A percentile compares a stretch with the other conserved stretches of the same genome.
Evolutionary conservation across 345 rosid species (phyloP).

Genomic region (Salix purpurea): DNA sequence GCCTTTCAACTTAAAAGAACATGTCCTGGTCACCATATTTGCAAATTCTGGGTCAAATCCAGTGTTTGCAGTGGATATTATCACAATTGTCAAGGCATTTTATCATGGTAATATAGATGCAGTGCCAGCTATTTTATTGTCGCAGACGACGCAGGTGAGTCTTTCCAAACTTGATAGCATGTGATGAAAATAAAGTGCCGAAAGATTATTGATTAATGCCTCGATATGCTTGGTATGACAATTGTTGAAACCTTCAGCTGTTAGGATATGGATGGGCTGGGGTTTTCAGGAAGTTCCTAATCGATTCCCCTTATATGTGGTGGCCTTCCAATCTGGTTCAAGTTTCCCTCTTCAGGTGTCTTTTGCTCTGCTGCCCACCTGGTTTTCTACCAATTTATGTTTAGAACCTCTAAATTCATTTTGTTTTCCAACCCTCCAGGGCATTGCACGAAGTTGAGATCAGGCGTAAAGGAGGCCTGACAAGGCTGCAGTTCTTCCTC

Average conservation of each 20-base stretch:
- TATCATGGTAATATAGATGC: conserved; percentile 26
- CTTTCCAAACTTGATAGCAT: neutral
- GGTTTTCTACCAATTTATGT: neutral
- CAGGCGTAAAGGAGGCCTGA: conserved; percentile 37
- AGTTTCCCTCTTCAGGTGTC: conserved; percentile 47
- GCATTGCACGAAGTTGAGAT: conserved; percentile 50
- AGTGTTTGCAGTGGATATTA: conserved; percentile 37
- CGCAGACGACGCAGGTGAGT: conserved; percentile 41
- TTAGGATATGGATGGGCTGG: conserved; percentile 48
- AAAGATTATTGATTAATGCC: too few species aligned
- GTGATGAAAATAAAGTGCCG: too few species aligned
- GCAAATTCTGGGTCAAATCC: conserved; percentile 39
- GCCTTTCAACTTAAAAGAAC: conserved; percentile 57
- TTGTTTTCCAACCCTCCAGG: conserved; percentile 13
- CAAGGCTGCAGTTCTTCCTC: conserved; percentile 52
- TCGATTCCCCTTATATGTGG: conserved; percentile 51
- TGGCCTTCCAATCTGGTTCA: conserved; percentile 49
- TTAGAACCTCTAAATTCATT: neutral
- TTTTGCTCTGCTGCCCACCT: neutral
- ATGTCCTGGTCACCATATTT: conserved; percentile 50
- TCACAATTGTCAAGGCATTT: conserved; percentile 42
- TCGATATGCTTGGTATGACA: neutral
- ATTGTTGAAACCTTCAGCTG: conserved; percentile 25
- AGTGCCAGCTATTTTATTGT: conserved; percentile 30
- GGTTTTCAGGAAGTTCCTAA: conserved; percentile 36